Evolutionary conservation across 179 eudicot genomes (phyloP).

Genomic region (Pouteria campechiana): DNA sequence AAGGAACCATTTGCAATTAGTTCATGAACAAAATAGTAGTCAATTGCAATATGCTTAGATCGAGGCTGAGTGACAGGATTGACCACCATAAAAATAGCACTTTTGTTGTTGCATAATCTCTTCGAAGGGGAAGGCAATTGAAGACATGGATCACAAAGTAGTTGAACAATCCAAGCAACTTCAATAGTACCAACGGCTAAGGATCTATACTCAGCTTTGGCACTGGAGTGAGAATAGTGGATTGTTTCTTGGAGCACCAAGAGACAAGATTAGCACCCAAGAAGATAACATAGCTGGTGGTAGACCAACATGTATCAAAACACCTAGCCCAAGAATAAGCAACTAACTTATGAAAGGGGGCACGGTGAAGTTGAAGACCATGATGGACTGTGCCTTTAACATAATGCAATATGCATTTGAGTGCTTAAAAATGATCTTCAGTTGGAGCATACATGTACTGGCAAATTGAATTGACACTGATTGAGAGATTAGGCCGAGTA

Average conservation of each 20-base stretch:
- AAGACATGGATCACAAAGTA: background rate
- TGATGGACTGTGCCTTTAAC: background rate
- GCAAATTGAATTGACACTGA: background rate
- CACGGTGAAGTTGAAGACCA: background rate
- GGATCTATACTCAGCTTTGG: background rate
- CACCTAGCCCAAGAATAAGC: background rate
- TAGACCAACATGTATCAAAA: background rate
- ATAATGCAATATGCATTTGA: background rate
- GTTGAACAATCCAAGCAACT: background rate
- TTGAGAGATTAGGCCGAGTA: background rate
- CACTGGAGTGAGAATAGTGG: background rate
- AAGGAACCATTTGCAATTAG: too few relatives aligned
- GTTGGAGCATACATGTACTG: background rate
- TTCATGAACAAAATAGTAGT: background rate
- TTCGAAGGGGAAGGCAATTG: background rate
- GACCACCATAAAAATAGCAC: background rate
- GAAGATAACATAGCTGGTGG: background rate
- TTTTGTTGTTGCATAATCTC: background rate
- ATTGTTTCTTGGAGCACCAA: background rate
- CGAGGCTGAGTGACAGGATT: background rate
- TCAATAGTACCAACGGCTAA: background rate
- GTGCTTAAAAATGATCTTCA: background rate
- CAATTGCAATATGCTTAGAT: background rate
- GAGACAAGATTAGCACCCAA: background rate
- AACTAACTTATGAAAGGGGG: background rate